Percentiles rank a stretch among this genome's conserved stretches.
phyloP scores from a whole-genome alignment of 331 rosid genomes.

The Arachis monticola region DNA sequence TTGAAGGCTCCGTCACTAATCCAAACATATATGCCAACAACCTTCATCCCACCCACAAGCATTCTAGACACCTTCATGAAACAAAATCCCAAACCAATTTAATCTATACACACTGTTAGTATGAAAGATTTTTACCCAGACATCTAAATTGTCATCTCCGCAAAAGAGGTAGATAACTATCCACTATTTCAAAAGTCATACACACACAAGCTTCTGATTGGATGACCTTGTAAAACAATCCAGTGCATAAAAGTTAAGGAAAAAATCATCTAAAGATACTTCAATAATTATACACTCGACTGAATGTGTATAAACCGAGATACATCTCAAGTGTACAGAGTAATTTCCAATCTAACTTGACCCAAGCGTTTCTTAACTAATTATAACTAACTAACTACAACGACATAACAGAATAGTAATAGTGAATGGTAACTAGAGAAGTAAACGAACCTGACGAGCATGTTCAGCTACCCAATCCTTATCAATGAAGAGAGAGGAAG shows the following conservation, averaged over 20 bases:
- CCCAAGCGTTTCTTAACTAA: neutral
- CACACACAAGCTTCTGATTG: no score
- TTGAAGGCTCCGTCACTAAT: constrained; percentile 63
- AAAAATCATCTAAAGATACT: no score
- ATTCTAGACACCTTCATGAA: constrained; percentile 71
- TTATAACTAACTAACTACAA: neutral
- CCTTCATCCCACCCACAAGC: constrained; percentile 86
- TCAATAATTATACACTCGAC: neutral
- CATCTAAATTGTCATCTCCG: no score
- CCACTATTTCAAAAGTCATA: no score
- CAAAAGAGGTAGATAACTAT: no score
- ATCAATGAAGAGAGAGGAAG: constrained; percentile 71
- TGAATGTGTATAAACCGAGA: neutral
- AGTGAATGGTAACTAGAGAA: neutral
- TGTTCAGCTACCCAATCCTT: constrained; percentile 91
- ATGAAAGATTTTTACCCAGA: no score
- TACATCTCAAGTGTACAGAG: neutral
- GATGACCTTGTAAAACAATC: no score
- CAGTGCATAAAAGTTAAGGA: no score
- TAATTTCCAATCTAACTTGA: neutral
- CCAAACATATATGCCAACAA: constrained; percentile 81
- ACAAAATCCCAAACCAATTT: neutral
- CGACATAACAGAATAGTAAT: neutral
- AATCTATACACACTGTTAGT: no score
- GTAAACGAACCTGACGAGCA: constrained; percentile 70